These are phyloP conservation scores for Chionographis japonica DNA, from an alignment of 106 monocot genomes.

Conservation along the genomic window DNA sequence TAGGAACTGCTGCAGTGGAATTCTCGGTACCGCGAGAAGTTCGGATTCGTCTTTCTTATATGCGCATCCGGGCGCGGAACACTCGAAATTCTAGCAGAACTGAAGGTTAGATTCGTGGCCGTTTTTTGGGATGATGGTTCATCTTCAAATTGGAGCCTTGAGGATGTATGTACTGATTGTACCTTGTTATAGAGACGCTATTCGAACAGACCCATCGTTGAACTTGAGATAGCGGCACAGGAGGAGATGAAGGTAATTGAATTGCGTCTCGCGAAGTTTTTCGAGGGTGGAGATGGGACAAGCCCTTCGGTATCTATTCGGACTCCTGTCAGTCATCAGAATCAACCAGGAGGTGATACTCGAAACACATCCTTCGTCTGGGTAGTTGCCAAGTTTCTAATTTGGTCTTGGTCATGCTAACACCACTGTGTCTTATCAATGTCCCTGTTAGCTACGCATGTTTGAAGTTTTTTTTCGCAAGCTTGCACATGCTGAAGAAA, in stretches of 20 bases:
- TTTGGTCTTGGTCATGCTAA: neutral
- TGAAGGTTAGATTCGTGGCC: conserved; percentile 47
- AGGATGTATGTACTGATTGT: neutral
- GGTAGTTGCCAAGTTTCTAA: neutral
- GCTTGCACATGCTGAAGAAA: no score
- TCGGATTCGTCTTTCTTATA: conserved; percentile 85
- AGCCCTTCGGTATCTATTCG: conserved; percentile 6
- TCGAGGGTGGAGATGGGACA: conserved; percentile 26
- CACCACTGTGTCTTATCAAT: neutral
- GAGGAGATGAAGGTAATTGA: conserved; percentile 89
- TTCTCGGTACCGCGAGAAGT: conserved; percentile 70
- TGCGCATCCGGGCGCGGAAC: conserved; percentile 81
- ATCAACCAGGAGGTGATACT: conserved; percentile 50
- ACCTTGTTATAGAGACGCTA: conserved; percentile 60
- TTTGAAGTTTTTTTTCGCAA: no score
- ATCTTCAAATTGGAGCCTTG: neutral
- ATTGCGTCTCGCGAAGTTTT: conserved; percentile 63
- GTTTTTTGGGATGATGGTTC: neutral
- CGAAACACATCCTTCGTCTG: neutral
- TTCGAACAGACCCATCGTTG: conserved; percentile 68
- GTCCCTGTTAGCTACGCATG: neutral
- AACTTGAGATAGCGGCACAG: conserved; percentile 68
- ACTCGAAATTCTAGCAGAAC: conserved; percentile 66
- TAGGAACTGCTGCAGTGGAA: conserved; percentile 81
- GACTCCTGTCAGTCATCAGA: conserved; percentile 12